Base-by-base conservation (phyloP, 148 eudicot genomes). In the Spergularia marina region DNA sequence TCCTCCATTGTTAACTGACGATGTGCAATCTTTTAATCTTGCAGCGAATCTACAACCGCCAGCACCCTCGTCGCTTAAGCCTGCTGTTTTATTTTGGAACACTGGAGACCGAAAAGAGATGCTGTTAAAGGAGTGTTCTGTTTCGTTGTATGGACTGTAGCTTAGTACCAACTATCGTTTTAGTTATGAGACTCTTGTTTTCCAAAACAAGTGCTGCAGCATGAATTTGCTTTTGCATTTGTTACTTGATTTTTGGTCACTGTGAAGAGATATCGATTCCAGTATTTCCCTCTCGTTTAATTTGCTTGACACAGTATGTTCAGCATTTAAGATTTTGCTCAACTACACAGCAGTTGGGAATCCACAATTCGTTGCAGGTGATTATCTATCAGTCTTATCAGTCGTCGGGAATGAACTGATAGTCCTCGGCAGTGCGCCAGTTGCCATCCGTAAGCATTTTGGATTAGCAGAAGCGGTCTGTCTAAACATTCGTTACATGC, bases 1-100 rank as follows among this genome's bases (percentile, higher is more conserved):
- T 6, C 47, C 8, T 4, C 17, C n/a, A 6, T 6, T n/a, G 23
- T 0, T 40, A 30, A 17, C 15, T 56, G 34, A 72, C 49, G 12
- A 36, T 5, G 2, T 69, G 14, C 5, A 8, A 14, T 23, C 39
- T 34, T 57, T 16, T 23, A 2, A n/a, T 2, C 60, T n/a, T 76
- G 83, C 83, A 81, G 83, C 44, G 83, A 81, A 59, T 81, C 83
- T 10, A 81, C 83, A 30, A 81, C 83, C 4, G 83, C 83, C 71
- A 81, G 80, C 56, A 81, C 83, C 20, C 83, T 81, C 3, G 83
- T 81, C 18, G 83, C 83, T 2, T 81, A 62, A 81, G 17, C 53
- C 15, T 44, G 68, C 63, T 15, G 25, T 2, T 55, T 54, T 40
- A 65, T 71, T 15, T 60, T 73, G 9, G 56, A n/a, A 73, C 34